Percentiles rank a stretch among this genome's conserved stretches.
Conservation (phyloP, 352 stramenopile genomes). For the Phytophthora syringae region DNA sequence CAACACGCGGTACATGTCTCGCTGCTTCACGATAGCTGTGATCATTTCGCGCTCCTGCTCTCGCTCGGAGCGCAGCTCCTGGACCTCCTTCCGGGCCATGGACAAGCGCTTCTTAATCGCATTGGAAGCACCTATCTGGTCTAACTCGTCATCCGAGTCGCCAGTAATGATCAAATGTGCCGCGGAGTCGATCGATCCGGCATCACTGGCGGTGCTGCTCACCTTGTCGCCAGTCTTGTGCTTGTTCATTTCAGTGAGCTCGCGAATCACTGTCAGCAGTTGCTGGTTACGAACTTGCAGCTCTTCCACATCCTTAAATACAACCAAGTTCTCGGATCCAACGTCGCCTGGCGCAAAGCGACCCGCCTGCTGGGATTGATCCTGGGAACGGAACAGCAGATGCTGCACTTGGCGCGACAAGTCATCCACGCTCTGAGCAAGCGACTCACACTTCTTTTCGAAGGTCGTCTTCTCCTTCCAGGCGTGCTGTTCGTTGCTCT, state of each 20-base stretch:
- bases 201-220: slow-evolving; percentile 18
- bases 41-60: slow-evolving; percentile 91
- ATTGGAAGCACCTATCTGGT: slow-evolving; percentile 34
- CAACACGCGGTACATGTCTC: slow-evolving; percentile 95
- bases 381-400: slow-evolving; percentile 77
- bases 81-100: slow-evolving; percentile 75
- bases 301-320: slow-evolving; percentile 89
- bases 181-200: slow-evolving; percentile 25
- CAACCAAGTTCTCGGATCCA: slow-evolving; percentile 78
- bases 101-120: slow-evolving; percentile 66
- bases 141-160: slow-evolving; percentile 69
- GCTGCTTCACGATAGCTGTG: slow-evolving; percentile 94
- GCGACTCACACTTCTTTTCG: slow-evolving; percentile 75
- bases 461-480: slow-evolving; percentile 66
- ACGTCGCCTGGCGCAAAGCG: slow-evolving; percentile 34
- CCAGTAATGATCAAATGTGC: slow-evolving; percentile 63
- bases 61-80: slow-evolving; percentile 72
- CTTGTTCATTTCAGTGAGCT: slow-evolving; percentile 68
- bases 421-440: slow-evolving; percentile 87
- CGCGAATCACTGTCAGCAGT: slow-evolving; percentile 81
- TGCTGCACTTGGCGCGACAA: slow-evolving; percentile 94
- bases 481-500: slow-evolving; percentile 72
- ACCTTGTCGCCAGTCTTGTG: slow-evolving; percentile 21
- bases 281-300: slow-evolving; percentile 94
- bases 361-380: slow-evolving; percentile 39